These are phyloP conservation scores for Lavandula angustifolia DNA, from an alignment of 257 asterid species.

Conservation along the genomic window DNA sequence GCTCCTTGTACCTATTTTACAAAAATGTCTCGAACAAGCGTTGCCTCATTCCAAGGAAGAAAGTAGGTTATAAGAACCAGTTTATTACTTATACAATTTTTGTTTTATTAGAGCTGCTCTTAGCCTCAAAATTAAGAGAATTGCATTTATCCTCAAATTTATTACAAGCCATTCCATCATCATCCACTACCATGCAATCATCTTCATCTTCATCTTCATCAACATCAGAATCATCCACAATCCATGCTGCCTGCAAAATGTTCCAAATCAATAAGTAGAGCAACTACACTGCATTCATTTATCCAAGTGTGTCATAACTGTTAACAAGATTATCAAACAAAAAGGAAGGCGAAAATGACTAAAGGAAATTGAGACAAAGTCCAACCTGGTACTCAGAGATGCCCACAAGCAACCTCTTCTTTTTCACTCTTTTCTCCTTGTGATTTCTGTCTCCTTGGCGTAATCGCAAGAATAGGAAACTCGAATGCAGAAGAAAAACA, in stretches of 20 bases:
- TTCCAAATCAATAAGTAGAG: slow-evolving; percentile 19
- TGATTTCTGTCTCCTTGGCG: slow-evolving; percentile 56
- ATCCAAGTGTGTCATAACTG: slow-evolving; percentile 2
- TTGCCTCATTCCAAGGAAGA: neutral
- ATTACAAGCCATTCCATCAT: slow-evolving; percentile 50
- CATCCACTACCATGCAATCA: slow-evolving; percentile 83
- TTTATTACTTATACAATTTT: slow-evolving; percentile 15
- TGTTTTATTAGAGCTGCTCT: too few relatives aligned
- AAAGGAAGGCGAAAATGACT: neutral
- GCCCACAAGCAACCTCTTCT: slow-evolving; percentile 71
- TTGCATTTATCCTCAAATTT: too few relatives aligned
- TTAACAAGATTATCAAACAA: neutral
- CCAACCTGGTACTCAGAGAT: slow-evolving; percentile 91
- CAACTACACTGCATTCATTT: slow-evolving; percentile 20
- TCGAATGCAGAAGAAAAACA: neutral
- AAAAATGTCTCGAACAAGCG: too few relatives aligned
- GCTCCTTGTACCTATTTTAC: too few relatives aligned
- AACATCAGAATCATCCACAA: slow-evolving; percentile 71
- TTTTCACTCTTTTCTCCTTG: slow-evolving; percentile 59
- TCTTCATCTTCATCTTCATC: slow-evolving; percentile 69
- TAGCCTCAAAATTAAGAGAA: too few relatives aligned
- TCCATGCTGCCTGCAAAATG: slow-evolving; percentile 91
- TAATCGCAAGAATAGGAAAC: slow-evolving; percentile 1
- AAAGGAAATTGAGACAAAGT: slow-evolving; percentile 21
- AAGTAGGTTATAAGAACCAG: neutral